These are phyloP conservation scores for Emergomyces orientalis DNA, from an alignment of 2,329 filamentous ascomycete species.

Conservation along the genomic window DNA sequence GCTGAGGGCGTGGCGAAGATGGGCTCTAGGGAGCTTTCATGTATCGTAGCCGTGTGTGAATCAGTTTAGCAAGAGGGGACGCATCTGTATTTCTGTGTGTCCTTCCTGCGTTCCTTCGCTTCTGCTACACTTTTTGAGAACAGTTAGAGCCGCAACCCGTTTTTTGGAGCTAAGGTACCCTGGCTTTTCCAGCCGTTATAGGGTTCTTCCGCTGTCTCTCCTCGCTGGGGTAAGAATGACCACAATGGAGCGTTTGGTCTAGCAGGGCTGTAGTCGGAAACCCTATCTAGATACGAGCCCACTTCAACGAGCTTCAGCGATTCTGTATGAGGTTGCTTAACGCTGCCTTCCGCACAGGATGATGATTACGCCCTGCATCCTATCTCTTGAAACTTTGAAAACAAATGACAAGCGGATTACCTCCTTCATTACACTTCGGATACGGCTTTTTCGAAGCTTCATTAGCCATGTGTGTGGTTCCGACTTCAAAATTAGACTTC, in stretches of 20 bases:
- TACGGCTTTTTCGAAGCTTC: neutral
- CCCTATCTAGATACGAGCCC: neutral
- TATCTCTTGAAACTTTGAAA: neutral
- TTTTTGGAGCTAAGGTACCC: neutral
- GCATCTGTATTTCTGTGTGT: neutral
- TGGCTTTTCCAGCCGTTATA: neutral
- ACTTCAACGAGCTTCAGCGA: neutral
- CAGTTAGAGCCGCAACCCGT: neutral
- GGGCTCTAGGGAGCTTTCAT: neutral
- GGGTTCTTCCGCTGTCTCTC: neutral
- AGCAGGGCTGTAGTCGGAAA: neutral
- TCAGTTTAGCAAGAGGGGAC: neutral
- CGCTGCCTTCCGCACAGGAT: neutral
- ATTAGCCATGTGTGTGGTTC: neutral
- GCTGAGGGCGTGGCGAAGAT: neutral
- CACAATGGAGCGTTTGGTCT: neutral
- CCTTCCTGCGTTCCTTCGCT: neutral
- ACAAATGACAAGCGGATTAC: neutral
- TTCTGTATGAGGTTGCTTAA: neutral
- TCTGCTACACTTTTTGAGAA: too few relatives aligned
- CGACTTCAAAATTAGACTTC: neutral
- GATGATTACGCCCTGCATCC: neutral
- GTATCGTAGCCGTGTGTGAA: too few relatives aligned
- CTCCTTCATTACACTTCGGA: neutral
- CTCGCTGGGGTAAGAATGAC: neutral